These are phyloP conservation scores for Phyllachora maydis DNA, from an alignment of 2,329 filamentous ascomycete species.

Conservation along the genomic window DNA sequence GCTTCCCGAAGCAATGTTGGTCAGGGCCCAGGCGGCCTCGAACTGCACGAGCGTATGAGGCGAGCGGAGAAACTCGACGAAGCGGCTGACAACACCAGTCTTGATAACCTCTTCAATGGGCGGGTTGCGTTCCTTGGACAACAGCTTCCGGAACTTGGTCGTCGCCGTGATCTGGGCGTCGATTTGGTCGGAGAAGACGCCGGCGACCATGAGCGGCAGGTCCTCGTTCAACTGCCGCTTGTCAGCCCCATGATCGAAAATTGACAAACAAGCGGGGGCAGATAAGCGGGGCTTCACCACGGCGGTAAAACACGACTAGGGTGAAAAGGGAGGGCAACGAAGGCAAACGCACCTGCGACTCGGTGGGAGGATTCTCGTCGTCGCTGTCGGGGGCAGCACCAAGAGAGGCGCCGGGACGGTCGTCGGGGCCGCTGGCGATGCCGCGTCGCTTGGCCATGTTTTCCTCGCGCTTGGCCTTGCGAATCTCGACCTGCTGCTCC, in stretches of 20 bases:
- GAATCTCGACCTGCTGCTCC: constrained; percentile 97
- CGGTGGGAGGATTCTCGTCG: constrained; percentile 85
- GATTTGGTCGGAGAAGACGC: constrained; percentile 97
- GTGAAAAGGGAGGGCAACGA: constrained; percentile 4
- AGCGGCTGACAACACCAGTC: constrained; percentile 90
- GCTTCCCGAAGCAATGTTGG: constrained; percentile 96
- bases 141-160: constrained; percentile 93
- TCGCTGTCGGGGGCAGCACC: constrained; percentile 89
- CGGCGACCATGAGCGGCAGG: constrained; percentile 92
- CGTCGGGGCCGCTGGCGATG: constrained; percentile 65
- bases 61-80: constrained; percentile 94
- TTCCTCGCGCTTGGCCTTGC: constrained; percentile 96
- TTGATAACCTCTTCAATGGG: constrained; percentile 99
- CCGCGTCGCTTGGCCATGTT: constrained; percentile 96
- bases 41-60: constrained; percentile 97
- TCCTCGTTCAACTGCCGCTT: constrained; percentile 71
- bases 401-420: constrained; percentile 60
- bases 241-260: constrained; percentile 8
- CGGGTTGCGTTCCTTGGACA: constrained; percentile 97
- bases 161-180: constrained; percentile 94
- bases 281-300: too few relatives aligned
- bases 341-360: constrained; percentile 59
- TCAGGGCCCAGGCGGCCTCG: constrained; percentile 95
- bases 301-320: too few relatives aligned
- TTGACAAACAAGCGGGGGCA: constrained; percentile 1